Evolutionary conservation across 2,329 filamentous ascomycete species (phyloP).

Genomic region (Sporothrix mexicana): DNA sequence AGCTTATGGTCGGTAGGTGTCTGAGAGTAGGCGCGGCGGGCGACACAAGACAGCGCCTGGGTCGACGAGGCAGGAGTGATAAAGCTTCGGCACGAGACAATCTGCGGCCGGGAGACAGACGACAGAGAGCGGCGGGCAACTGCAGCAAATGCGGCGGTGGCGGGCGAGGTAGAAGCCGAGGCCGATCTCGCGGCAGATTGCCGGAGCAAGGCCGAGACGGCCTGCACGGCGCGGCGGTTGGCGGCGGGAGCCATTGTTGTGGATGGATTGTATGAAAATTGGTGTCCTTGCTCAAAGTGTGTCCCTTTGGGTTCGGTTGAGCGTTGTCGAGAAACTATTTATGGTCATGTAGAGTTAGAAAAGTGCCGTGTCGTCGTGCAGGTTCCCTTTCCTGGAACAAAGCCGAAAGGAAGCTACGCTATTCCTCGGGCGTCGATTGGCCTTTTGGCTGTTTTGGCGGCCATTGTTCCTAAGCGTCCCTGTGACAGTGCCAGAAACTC

Average conservation of each 20-base stretch:
- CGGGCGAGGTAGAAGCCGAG: background rate
- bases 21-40: conserved; percentile 42
- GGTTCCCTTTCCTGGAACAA: background rate
- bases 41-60: background rate
- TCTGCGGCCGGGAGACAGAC: background rate
- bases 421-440: conserved; percentile 6
- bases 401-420: conserved; percentile 23
- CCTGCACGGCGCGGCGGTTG: conserved; percentile 21
- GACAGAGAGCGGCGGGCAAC: background rate
- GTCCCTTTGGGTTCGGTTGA: no score
- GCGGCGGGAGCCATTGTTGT: background rate
- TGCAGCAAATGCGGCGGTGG: background rate
- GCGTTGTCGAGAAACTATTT: background rate
- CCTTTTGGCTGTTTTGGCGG: background rate
- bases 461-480: no score
- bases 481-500: background rate
- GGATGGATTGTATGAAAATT: background rate
- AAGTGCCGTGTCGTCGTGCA: conserved; percentile 9
- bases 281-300: background rate
- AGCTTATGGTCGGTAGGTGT: conserved; percentile 46
- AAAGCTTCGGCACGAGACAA: background rate
- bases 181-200: conserved; percentile 11
- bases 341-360: background rate
- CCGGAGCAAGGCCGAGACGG: conserved; percentile 29
- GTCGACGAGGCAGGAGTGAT: background rate